Percentiles rank a stretch among this genome's conserved stretches.
Evolutionary conservation across 2,329 filamentous ascomycete genomes (phyloP).

Genomic region (Cytospora mali): DNA sequence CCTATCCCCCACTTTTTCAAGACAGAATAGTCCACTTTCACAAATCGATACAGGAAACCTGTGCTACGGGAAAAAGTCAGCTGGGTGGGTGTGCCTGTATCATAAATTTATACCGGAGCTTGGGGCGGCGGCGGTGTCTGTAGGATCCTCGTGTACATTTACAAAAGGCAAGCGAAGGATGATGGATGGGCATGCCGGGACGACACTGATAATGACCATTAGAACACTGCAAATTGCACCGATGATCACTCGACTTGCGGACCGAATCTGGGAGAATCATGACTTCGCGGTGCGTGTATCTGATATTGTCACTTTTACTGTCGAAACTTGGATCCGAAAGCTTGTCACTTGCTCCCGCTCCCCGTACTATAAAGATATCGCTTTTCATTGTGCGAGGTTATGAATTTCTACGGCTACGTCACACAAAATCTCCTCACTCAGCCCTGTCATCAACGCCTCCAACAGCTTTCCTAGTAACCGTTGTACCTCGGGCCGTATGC

Average conservation of each 20-base stretch:
- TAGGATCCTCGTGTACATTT: constrained; percentile 23
- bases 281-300: not conserved
- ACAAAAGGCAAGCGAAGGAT: constrained; percentile 18
- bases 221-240: constrained; percentile 16
- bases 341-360: not conserved
- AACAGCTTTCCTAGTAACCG: not conserved
- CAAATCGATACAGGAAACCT: not conserved
- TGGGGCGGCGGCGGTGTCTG: constrained; percentile 16
- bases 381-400: not conserved
- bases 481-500: constrained; percentile 3
- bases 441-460: constrained; percentile 5
- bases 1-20: constrained; percentile 13
- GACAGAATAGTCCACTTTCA: constrained; percentile 6
- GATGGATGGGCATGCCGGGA: constrained; percentile 2
- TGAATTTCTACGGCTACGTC: not conserved
- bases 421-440: not conserved
- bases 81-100: constrained; percentile 12
- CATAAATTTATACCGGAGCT: constrained; percentile 12
- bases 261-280: not conserved
- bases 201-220: constrained; percentile 20
- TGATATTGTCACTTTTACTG: not conserved
- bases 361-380: not conserved
- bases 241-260: constrained; percentile 21
- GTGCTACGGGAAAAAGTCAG: constrained; percentile 8
- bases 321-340: not conserved